Evolutionary conservation across 768 basidiomycete species (phyloP).

Genomic region (Phlegmacium glaucopus): DNA sequence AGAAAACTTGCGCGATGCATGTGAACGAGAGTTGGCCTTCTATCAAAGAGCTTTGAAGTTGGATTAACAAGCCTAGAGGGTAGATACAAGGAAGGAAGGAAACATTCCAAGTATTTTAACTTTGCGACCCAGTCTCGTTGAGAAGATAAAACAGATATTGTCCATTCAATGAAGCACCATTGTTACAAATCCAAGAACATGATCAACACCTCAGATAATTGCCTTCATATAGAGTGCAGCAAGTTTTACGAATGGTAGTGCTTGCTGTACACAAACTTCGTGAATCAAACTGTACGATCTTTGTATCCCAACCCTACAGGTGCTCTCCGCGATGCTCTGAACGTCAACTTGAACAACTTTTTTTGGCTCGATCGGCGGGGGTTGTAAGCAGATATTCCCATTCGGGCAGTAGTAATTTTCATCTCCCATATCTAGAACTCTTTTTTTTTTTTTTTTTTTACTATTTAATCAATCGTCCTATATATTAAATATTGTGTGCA

Average conservation of each 20-base stretch:
- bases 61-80: not conserved
- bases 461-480: too few species aligned
- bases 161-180: too few species aligned
- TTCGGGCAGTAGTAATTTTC: not conserved
- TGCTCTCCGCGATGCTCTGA: not conserved
- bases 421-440: too few species aligned
- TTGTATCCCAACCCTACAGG: not conserved
- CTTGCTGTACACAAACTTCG: not conserved
- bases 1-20: constrained; percentile 49
- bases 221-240: not conserved
- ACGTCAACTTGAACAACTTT: not conserved
- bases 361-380: not conserved
- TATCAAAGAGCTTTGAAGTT: constrained; percentile 43
- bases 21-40: constrained; percentile 51
- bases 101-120: too few species aligned
- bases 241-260: not conserved
- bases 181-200: too few species aligned
- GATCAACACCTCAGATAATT: too few species aligned
- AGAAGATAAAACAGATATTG: too few species aligned
- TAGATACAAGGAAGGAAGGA: too few species aligned
- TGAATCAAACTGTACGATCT: not conserved
- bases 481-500: too few species aligned
- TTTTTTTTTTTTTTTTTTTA: too few species aligned
- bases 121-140: too few species aligned
- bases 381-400: not conserved